Conservation (phyloP, 257 asterid species). For the Ehretia macrophylla region DNA sequence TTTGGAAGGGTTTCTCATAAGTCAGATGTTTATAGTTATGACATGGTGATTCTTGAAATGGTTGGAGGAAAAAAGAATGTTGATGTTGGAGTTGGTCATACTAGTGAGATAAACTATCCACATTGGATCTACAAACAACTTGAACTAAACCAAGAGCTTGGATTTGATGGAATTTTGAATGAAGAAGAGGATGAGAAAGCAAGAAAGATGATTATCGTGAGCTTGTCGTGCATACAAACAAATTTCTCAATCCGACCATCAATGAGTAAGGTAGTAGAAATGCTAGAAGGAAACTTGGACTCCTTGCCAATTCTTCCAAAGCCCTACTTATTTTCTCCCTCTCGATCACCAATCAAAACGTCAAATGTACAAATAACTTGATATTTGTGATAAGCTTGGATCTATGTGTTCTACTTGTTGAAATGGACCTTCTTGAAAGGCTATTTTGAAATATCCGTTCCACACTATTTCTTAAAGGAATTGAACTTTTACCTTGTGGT, state of each 20-base stretch:
- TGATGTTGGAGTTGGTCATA: conserved; percentile 5
- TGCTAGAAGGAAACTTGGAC: conserved; percentile 12
- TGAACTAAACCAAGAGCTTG: conserved; percentile 1
- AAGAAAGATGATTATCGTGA: conserved; percentile 13
- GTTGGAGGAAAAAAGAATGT: conserved; percentile 25
- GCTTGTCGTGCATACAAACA: conserved; percentile 30
- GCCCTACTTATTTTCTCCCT: background rate
- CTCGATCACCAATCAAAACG: background rate
- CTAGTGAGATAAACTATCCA: conserved; percentile 20
- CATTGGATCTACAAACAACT: conserved; percentile 21
- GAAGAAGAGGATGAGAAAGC: conserved; percentile 5
- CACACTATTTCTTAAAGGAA: too few species aligned
- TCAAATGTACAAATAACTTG: too few species aligned
- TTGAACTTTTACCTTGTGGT: too few species aligned
- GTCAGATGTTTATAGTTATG: conserved; percentile 42
- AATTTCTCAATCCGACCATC: conserved; percentile 23
- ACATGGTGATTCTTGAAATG: conserved; percentile 32
- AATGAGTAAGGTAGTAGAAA: background rate
- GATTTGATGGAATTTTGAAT: background rate
- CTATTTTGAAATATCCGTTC: too few species aligned
- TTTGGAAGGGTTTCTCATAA: conserved; percentile 36
- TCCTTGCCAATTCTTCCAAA: conserved; percentile 11
- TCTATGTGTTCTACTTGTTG: too few species aligned
- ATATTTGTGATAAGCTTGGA: too few species aligned
- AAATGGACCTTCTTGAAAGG: too few species aligned